Percentiles rank a stretch among this genome's conserved stretches.
Conservation (phyloP, 73 alveolate species). For the Paramecium sonneborni region DNA sequence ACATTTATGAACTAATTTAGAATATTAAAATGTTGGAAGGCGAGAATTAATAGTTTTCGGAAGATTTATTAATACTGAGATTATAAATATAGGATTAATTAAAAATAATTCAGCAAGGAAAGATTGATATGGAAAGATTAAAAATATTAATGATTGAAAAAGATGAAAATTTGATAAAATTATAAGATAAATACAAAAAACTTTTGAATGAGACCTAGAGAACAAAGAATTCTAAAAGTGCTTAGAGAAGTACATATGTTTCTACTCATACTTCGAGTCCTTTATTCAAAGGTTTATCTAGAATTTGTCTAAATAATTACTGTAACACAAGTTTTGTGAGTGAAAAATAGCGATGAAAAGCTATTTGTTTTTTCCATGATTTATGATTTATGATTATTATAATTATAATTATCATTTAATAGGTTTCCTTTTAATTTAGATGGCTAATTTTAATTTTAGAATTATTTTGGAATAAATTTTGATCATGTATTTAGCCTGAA, state of each 20-base stretch:
- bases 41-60: neutral
- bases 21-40: neutral
- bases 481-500: slow-evolving; percentile 20
- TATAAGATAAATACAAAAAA: neutral
- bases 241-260: neutral
- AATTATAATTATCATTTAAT: neutral
- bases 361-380: neutral
- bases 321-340: neutral
- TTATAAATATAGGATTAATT: neutral
- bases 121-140: slow-evolving; percentile 5
- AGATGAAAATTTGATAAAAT: neutral
- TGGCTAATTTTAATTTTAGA: neutral
- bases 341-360: neutral
- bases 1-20: neutral
- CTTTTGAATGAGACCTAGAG: neutral
- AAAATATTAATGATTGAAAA: neutral
- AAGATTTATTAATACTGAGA: neutral
- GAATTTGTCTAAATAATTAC: neutral
- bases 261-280: neutral
- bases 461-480: neutral
- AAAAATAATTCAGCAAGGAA: neutral
- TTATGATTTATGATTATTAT: neutral
- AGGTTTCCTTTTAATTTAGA: neutral
- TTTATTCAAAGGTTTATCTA: neutral
- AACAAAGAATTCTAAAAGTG: slow-evolving; percentile 13